phyloP scores from a whole-genome alignment of 208 protist genomes.

The Spongospora subterranea region DNA sequence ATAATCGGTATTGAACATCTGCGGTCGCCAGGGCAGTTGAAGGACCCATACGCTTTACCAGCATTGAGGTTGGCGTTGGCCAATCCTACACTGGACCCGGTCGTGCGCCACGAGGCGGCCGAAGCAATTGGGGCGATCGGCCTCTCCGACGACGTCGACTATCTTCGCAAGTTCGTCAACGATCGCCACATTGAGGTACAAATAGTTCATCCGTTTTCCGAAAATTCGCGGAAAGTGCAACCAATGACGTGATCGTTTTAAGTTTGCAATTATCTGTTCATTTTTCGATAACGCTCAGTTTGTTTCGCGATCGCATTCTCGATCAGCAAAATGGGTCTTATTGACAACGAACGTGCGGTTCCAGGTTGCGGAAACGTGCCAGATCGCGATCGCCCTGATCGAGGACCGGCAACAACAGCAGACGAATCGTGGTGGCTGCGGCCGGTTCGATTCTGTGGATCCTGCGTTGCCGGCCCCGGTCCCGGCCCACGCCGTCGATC shows the following conservation, averaged over 20 bases:
- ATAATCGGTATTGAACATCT: no score
- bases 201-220: background rate
- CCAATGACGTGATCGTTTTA: no score
- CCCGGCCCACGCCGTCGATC: slow-evolving; percentile 72
- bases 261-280: no score
- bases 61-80: slow-evolving; percentile 81
- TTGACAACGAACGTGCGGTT: no score
- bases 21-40: slow-evolving; percentile 93
- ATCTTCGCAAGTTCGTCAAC: slow-evolving; percentile 68
- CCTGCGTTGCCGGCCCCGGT: slow-evolving; percentile 82
- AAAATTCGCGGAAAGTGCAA: background rate
- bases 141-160: slow-evolving; percentile 29
- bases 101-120: slow-evolving; percentile 91
- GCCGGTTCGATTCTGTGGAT: slow-evolving; percentile 85
- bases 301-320: no score
- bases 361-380: slow-evolving; percentile 91
- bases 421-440: background rate
- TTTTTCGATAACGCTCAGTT: no score
- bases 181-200: slow-evolving; percentile 65
- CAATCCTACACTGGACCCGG: slow-evolving; percentile 81
- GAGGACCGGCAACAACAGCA: background rate
- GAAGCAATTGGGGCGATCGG: slow-evolving; percentile 89
- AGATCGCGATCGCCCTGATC: slow-evolving; percentile 77
- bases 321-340: no score
- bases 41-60: slow-evolving; percentile 79